A percentile compares a stretch with the other conserved stretches of the same genome.
Evolutionary conservation across 192 early-diverging fungal genomes (phyloP).

Genomic region (Coemansia sp.): DNA sequence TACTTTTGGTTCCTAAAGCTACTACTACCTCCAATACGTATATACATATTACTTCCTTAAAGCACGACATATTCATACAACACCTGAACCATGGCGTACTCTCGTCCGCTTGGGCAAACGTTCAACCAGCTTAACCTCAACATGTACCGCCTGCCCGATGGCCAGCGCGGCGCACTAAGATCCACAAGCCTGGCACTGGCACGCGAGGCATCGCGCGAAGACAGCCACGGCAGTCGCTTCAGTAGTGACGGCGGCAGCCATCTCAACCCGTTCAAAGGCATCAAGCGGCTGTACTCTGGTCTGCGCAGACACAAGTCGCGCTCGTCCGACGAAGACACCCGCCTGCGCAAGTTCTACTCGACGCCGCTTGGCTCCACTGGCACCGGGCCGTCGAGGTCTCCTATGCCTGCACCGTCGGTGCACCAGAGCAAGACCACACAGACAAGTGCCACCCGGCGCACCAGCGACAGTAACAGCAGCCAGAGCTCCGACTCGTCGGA

Average conservation of each 20-base stretch:
- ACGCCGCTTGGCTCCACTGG: constrained; percentile 22
- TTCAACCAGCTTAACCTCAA: constrained; percentile 56
- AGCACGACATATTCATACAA: neutral
- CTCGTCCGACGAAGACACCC: constrained; percentile 16
- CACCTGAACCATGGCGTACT: constrained; percentile 39
- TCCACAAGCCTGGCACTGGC: constrained; percentile 49
- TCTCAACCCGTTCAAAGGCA: constrained; percentile 52
- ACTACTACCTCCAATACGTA: too few species aligned
- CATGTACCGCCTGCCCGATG: constrained; percentile 56
- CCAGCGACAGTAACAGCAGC: constrained; percentile 27
- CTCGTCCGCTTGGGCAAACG: constrained; percentile 52
- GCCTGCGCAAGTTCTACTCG: constrained; percentile 54
- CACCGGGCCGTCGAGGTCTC: neutral
- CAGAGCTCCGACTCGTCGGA: constrained; percentile 1
- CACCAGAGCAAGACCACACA: constrained; percentile 28
- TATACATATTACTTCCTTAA: neutral
- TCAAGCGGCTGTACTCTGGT: constrained; percentile 47
- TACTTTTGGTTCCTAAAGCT: too few species aligned
- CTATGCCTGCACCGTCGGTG: neutral
- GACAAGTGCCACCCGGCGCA: constrained; percentile 5
- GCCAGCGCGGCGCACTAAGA: constrained; percentile 51
- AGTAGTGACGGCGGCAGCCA: constrained; percentile 21
- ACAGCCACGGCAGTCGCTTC: constrained; percentile 14
- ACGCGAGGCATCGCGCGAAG: constrained; percentile 41
- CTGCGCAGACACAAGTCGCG: constrained; percentile 42